Evolutionary conservation across 2,329 filamentous ascomycete species (phyloP), one percentile per base, ranked within the genome.

Genomic region (Fusarium ramigenum): DNA sequence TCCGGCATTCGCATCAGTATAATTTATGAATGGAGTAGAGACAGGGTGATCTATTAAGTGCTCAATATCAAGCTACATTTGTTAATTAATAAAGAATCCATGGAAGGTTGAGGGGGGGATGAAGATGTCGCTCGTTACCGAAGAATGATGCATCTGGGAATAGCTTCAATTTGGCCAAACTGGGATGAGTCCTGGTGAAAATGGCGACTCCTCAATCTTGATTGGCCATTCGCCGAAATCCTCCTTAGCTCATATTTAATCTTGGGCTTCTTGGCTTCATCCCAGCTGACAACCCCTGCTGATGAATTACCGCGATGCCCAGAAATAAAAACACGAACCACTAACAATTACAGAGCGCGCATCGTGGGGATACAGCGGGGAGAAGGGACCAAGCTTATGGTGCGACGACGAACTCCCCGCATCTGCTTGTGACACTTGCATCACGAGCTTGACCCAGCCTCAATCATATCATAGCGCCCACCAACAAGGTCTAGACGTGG

Each of bases 271-370:
- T 67, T 67, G 63, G 62, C 34, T 52, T 9, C 4, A 11, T 32
- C 37, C 40, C 70, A 67, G 36, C 54, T 56, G 66, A 73, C 62
- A 23, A 15, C 42, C 70, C 70, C 70, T 56, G 70, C 49, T 73
- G 70, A 73, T 73, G 53, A 46, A 28, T 2, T 30, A 32, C 57
- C 23, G 40, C 28, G 23, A 63, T 66, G 54, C 43, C 47, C 25
- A 40, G 46, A 40, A 19, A 49, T 34, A 36, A 44, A 39, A 19
- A 18, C n/a, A 34, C 10, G 36, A n/a, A 12, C 32, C 54, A 44
- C 37, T 39, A 21, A 65, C 11, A n/a, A 25, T 1, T 14, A 16
- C 36, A 34, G 39, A 30, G 9, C 1, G 30, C 16, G 15, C 28
- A 36, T 25, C n/a, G 46, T 36, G n/a, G 28, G n/a, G 54, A 47